These are phyloP conservation scores for Stagonosporopsis vannaccii DNA, from an alignment of 2,329 filamentous ascomycete genomes.

Conservation along the genomic window DNA sequence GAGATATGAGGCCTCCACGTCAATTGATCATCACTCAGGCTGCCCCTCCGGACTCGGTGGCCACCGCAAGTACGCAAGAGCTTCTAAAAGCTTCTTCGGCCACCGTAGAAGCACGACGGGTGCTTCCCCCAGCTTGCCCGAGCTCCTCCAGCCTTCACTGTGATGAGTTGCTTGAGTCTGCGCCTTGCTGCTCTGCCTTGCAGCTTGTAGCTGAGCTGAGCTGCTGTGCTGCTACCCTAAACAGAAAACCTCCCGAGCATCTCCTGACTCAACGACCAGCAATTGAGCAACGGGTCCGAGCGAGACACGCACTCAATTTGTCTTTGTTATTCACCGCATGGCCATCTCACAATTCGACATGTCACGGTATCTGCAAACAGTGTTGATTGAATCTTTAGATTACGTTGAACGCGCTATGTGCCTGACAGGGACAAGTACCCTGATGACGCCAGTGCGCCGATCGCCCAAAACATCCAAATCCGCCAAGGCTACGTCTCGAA, in stretches of 20 bases:
- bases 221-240: neutral
- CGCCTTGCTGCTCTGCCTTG: neutral
- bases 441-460: constrained; percentile 21
- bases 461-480: constrained; percentile 11
- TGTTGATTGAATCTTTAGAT: constrained; percentile 7
- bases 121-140: neutral
- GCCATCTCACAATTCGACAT: neutral
- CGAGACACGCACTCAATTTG: neutral
- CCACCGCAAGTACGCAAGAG: constrained; percentile 1
- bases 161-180: neutral
- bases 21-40: constrained; percentile 5
- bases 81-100: constrained; percentile 1
- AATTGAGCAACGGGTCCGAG: neutral
- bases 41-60: constrained; percentile 9
- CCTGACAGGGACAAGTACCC: constrained; percentile 17
- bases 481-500: constrained; percentile 1
- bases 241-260: neutral
- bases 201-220: neutral
- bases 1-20: constrained; percentile 15
- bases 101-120: neutral
- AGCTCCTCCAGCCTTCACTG: neutral
- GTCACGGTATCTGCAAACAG: constrained; percentile 13
- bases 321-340: neutral
- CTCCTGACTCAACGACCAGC: neutral
- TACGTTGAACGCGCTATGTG: constrained; percentile 21